Evolutionary conservation across 1,139 yeast species (phyloP), one percentile per base, ranked within the genome.

Genomic region (Protomyces gravidus): DNA sequence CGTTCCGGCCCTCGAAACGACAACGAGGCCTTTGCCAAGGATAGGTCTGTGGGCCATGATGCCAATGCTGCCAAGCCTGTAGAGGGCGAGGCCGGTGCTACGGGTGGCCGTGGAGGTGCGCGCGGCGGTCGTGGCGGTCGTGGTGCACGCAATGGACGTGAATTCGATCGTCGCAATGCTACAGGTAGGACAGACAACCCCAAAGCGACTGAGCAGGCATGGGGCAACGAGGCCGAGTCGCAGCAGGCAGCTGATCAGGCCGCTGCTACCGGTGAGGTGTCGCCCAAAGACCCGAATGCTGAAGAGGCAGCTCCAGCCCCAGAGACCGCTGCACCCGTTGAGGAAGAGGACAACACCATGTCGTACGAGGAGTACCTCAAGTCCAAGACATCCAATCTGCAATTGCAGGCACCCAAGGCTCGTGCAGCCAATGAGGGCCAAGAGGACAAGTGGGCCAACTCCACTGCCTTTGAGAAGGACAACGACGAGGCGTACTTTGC

Each of bases 161-260:
- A 76, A 67, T 94, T 86, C 80, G 67, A 65, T 47, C 65, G 67
- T 36, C 67, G 63, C 17, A 63, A 65, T 23, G 61, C 59, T 46
- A 52, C 62, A 27, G 62, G 62, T 56, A 47, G 42, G 26, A 76
- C 84, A 70, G 97, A 89, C 78, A 78, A 95, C 70, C 81, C 80
- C 70, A 89, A 89, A 85, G 85, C 86, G 76, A 79, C 85, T 72
- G 81, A 80, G 75, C 86, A 84, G 77, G 90, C 94, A 76, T 90
- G 96, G 83, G 89, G 89, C 70, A 49, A 65, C 9, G 51, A 61
- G 13, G 62, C 63, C n/a, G 50, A 49, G 21, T 50, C 62, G 49
- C 65, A 63, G 52, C 62, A 56, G 30, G 57, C 64, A 13, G 57
- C 64, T 26, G 83, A 83, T 75, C 76, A 78, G 70, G 72, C 73